Base-by-base conservation (phyloP, 1,284 basidiomycete genomes). In the Ceratobasidium sp. region DNA sequence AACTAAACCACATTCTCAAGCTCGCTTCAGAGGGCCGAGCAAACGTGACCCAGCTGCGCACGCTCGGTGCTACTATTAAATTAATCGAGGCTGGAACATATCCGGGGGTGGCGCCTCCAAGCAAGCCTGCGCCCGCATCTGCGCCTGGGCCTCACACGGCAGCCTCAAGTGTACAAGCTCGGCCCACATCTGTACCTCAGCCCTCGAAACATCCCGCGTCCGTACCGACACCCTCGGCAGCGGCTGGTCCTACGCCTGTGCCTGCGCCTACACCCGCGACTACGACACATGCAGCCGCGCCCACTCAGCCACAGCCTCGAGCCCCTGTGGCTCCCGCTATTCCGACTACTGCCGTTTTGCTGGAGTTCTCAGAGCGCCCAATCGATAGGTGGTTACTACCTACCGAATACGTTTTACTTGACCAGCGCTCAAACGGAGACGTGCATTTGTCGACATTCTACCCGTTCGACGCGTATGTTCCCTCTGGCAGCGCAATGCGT, bases 71-170 rank as follows among this genome's bases (percentile, higher is more conserved):
- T 2, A 40, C 64, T 10, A 67, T 67, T 52, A 67, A 55, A 34
- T 22, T 52, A 45, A 43, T 67, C 29, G 64, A 67, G 27, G 64
- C 64, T 42, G 64, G 64, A 55, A 67, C 64, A 67, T 55, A 67
- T 52, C 38, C 50, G 31, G 45, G 27, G 10, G 25, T 29, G 15
- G 32, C 17, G 27, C 20, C 32, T 35, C 13, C 47, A 17, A 22
- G 49, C 25, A 15, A 25, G n/a, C 6, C 43, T 15, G n/a, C 45
- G 4, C 22, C 49, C 20, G 35, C 35, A 40, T 6, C 25, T 20
- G 31, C 58, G n/a, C n/a, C 49, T 22, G 34, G n/a, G 22, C 20
- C 58, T 34, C 31, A n/a, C 27, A n/a, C 60, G 38, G 34, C 60
- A n/a, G 47, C 60, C 34, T 29, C 38, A 10, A 34, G 50, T 25